Base-by-base conservation (phyloP, 805 yeast species). In the Wickerhamomyces silvicola region DNA sequence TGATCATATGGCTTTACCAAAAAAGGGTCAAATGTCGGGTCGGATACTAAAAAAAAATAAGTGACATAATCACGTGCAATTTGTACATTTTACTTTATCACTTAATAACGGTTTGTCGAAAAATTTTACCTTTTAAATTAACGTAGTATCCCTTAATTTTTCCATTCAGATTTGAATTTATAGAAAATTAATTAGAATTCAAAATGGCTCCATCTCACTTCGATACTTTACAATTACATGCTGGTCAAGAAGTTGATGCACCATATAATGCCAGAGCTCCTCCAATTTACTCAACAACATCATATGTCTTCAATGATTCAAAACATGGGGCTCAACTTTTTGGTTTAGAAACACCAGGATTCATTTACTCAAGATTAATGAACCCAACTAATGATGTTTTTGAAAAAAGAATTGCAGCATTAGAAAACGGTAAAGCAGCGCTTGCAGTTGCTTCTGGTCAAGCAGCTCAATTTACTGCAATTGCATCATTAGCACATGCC, bases 381-480 rank as follows among this genome's bases (percentile, higher is more conserved):
- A 90, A 90, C 66, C 98, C 98, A 42, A 90, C 98, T 38, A 80
- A 72, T 37, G 94, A 82, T 49, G 90, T 83, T 17, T 82, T 90
- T 42, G 98, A 90, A 63, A 75, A 83, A 57, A 75, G 98, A 64
- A 70, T 90, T 38, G 94, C 96, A 33, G 94, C 94, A 31, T 72
- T 90, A 39, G 98, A 90, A 63, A 81, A 82, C 36, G 98, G 97
- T 53, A 79, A 78, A 31, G 94, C 82, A 38, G 97, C 95, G 4
- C 62, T 90, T 35, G 94, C 95, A 6, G 80, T 81, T 17, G 60
- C 94, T 15, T 87, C 97, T n/a, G 98, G 98, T 41, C 96, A 88
- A 64, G 90, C 97, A 33, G 97, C 97, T 18, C 96, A 88, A 59
- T 75, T 86, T 45, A 55, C 82, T 37, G 94, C 96, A 14, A 67